A percentile compares a stretch with the other conserved stretches of the same genome.
These are phyloP conservation scores for Talaromyces thailandensis DNA, from an alignment of 495 filamentous ascomycete species.

Conservation along the genomic window DNA sequence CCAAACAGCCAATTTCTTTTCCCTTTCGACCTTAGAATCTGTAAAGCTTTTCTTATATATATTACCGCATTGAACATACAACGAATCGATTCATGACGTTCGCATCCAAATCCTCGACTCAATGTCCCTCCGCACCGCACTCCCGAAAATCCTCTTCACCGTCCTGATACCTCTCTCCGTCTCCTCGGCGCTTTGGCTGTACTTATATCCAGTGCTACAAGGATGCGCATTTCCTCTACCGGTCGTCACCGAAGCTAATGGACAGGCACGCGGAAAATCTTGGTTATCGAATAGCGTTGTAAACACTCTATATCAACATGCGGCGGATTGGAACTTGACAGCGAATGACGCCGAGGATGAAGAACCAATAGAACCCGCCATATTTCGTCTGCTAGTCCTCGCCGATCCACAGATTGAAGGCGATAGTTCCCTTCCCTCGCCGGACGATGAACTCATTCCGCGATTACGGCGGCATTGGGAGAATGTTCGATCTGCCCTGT, in stretches of 20 bases:
- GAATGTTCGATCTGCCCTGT: conserved; percentile 29
- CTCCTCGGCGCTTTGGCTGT: conserved; percentile 65
- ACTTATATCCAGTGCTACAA: conserved; percentile 78
- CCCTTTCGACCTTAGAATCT: not conserved
- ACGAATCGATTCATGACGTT: not conserved
- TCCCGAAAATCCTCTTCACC: conserved; percentile 48
- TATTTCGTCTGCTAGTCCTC: conserved; percentile 85
- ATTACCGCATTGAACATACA: not conserved
- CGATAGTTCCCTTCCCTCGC: conserved; percentile 66
- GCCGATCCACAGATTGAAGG: conserved; percentile 95
- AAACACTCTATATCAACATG: conserved; percentile 42
- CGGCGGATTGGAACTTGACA: conserved; percentile 14
- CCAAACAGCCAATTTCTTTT: not conserved
- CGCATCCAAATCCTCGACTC: conserved; percentile 6
- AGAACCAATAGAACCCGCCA: no score
- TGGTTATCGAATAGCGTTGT: conserved; percentile 22
- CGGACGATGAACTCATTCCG: conserved; percentile 50
- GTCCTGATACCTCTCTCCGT: conserved; percentile 64
- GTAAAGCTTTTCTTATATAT: not conserved
- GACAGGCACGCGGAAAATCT: not conserved
- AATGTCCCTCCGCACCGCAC: conserved; percentile 48
- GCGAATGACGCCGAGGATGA: not conserved
- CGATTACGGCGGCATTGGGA: conserved; percentile 45
- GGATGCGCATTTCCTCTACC: conserved; percentile 73
- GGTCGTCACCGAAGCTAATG: conserved; percentile 12